These are phyloP conservation scores for Xylariaceae sp. DNA, from an alignment of 2,329 filamentous ascomycete species.

Conservation along the genomic window DNA sequence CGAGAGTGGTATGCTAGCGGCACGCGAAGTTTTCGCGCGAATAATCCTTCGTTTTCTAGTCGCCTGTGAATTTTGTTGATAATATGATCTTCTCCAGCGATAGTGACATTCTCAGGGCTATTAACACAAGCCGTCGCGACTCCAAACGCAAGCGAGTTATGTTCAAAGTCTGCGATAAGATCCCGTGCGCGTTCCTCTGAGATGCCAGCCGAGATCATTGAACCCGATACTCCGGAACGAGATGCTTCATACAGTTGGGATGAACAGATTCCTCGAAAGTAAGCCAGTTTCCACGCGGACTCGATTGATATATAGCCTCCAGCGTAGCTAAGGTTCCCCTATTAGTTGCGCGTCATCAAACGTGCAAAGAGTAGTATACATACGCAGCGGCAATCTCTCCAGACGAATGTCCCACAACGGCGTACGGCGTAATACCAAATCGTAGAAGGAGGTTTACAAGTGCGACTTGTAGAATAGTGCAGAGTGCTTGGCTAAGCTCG, in stretches of 20 bases:
- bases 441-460: background rate
- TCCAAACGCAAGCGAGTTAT: background rate
- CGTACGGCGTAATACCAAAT: background rate
- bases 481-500: conserved; percentile 36
- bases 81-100: conserved; percentile 38
- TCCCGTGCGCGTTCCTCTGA: conserved; percentile 14
- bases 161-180: background rate
- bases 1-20: conserved; percentile 43
- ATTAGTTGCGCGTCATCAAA: too few relatives aligned
- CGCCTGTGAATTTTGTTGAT: conserved; percentile 28
- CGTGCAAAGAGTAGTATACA: too few relatives aligned
- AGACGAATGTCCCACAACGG: conserved; percentile 3
- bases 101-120: conserved; percentile 39
- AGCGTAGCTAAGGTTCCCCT: conserved; percentile 21
- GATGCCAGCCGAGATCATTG: conserved; percentile 42
- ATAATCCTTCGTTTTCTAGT: conserved; percentile 30
- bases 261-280: conserved; percentile 5
- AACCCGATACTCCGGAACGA: conserved; percentile 18
- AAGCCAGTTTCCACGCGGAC: conserved; percentile 1
- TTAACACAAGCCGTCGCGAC: conserved; percentile 41
- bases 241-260: background rate
- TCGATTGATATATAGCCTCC: background rate
- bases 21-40: conserved; percentile 38
- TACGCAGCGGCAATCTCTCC: conserved; percentile 14
- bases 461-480: conserved; percentile 41